Evolutionary conservation across 805 yeast species (phyloP), one percentile per base, ranked within the genome.

Genomic region (Allodekkera sacchari): DNA sequence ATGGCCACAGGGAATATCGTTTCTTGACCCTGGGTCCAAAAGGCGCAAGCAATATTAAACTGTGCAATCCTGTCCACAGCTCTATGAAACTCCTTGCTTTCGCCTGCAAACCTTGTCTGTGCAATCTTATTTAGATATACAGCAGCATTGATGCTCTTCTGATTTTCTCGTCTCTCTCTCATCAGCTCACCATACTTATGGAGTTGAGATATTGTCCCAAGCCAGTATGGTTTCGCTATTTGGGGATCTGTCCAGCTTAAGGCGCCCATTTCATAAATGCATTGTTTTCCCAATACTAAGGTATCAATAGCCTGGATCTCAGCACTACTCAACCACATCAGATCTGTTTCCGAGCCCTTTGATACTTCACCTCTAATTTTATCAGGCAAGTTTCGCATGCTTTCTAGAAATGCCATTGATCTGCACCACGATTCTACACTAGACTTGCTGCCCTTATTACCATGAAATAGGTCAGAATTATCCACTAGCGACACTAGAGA

Each of bases 11-110:
- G 75, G 11, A 69, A 59, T 8, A 59, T 55, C 0, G 68, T 47
- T 28, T 52, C 63, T 28, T 77, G 74, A 0, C 74, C 73, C 33
- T 71, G 72, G 0, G 57, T 53, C 94, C 95, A 83, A 18, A 81
- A 57, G 0, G 81, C 67, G 5, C 60, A 53, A 0, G 95, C 84
- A 0, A 73, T 50, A 27, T 74, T 74, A 40, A 63, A 63, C 29
- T 57, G 56, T 0, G 71, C 54, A 5, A 54, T 28, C 25, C 44
- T 36, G 5, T 28, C 23, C 4, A 46, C 44, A 14, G 35, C 36
- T 5, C 26, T 12, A 10, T 35, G 27, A 2, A 44, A 36, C 4
- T 25, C n/a, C 25, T 35, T 37, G 33, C n/a, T 6, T 15, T 21
- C 24, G 3, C 33, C 28, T 1, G 19, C 19, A 20, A 46, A 37